Percentiles rank a stretch among this genome's conserved stretches.
phyloP scores from a whole-genome alignment of 768 basidiomycete species.

The Inosperma sp. region DNA sequence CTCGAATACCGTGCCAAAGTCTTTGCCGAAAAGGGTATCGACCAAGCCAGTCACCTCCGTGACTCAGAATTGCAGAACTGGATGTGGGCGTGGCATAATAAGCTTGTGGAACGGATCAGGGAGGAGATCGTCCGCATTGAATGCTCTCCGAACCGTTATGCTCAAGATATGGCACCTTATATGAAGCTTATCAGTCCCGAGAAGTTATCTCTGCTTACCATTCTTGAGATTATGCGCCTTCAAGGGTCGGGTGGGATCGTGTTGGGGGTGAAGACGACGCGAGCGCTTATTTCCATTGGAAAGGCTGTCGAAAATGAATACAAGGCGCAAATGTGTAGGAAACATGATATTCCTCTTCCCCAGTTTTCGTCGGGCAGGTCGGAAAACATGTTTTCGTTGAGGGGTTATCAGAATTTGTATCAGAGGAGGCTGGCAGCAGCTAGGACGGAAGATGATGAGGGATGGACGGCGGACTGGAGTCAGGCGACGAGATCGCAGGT shows the following conservation, averaged over 20 bases:
- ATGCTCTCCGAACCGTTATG: constrained; percentile 26
- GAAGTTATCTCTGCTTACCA: constrained; percentile 81
- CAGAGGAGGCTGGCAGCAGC: constrained; percentile 64
- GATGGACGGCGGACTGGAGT: constrained; percentile 81
- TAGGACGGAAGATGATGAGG: constrained; percentile 60
- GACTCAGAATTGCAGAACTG: constrained; percentile 55
- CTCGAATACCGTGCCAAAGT: constrained; percentile 57
- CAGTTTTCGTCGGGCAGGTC: constrained; percentile 11
- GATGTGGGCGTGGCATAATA: constrained; percentile 86
- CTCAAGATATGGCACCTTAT: constrained; percentile 53
- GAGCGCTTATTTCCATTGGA: constrained; percentile 76
- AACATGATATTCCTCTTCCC: constrained; percentile 53
- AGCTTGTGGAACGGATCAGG: constrained; percentile 48
- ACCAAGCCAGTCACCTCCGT: constrained; percentile 36
- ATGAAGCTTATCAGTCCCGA: constrained; percentile 69
- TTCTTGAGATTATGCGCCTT: constrained; percentile 83
- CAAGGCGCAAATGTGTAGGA: constrained; percentile 74
- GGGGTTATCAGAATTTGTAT: constrained; percentile 56
- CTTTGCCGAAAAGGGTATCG: constrained; percentile 51
- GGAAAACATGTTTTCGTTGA: constrained; percentile 48
- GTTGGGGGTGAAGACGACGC: constrained; percentile 85
- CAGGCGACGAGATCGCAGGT: constrained; percentile 70
- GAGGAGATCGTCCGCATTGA: constrained; percentile 46
- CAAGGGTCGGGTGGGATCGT: constrained; percentile 71
- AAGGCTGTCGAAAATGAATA: constrained; percentile 87